Evolutionary conservation across 768 basidiomycete species (phyloP).

Genomic region (Pholiota microspora): DNA sequence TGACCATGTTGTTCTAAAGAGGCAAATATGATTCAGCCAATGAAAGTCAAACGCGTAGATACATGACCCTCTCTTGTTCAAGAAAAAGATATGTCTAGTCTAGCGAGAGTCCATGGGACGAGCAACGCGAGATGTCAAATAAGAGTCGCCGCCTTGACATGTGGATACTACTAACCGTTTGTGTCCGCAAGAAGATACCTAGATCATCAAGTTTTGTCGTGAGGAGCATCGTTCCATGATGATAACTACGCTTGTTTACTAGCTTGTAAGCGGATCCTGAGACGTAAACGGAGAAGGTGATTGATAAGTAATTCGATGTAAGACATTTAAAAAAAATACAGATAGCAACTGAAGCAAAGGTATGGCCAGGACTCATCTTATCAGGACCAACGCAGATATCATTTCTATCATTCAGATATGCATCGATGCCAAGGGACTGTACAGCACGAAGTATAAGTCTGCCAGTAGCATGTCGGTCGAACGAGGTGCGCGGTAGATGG

Average conservation of each 20-base stretch:
- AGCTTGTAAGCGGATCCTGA: constrained; percentile 99
- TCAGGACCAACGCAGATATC: constrained; percentile 82
- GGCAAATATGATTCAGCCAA: not conserved
- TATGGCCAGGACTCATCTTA: constrained; percentile 70
- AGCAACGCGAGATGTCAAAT: not conserved
- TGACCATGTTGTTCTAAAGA: constrained; percentile 69
- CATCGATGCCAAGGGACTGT: constrained; percentile 70
- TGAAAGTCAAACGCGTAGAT: not conserved
- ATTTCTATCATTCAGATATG: constrained; percentile 83
- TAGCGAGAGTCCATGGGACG: not conserved
- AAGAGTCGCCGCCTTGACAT: not conserved
- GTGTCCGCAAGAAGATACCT: constrained; percentile 61
- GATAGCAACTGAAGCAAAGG: not conserved
- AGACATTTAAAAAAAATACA: not conserved
- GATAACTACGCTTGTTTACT: constrained; percentile 85
- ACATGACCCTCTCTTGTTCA: not conserved
- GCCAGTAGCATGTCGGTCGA: constrained; percentile 78
- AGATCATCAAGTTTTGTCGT: constrained; percentile 72
- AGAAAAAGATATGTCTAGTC: not conserved
- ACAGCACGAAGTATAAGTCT: constrained; percentile 78
- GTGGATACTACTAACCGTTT: constrained; percentile 50
- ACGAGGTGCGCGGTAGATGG: constrained; percentile 77
- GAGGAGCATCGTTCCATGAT: constrained; percentile 98
- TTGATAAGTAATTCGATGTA: not conserved
- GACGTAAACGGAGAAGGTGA: constrained; percentile 50